Evolutionary conservation across 768 basidiomycete species (phyloP).

Genomic region (Panaeolus cyanescens): DNA sequence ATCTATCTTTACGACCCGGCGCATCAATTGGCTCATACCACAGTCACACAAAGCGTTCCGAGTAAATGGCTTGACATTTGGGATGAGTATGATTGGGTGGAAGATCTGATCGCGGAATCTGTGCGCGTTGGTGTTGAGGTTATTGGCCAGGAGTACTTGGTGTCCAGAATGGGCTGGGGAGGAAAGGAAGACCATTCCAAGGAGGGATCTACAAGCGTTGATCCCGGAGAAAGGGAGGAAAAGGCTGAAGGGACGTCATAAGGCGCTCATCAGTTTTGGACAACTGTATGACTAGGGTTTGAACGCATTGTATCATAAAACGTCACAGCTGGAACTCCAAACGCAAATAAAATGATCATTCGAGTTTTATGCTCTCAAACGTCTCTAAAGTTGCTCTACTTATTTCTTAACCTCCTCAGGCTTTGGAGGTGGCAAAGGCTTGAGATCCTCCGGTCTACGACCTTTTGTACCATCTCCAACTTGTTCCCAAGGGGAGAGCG

Average conservation of each 20-base stretch:
- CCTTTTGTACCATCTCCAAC: conserved; percentile 64
- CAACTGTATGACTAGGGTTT: too few relatives aligned
- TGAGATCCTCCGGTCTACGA: conserved; percentile 68
- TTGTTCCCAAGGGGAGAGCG: conserved; percentile 94
- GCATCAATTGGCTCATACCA: conserved; percentile 76
- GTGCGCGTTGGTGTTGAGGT: conserved; percentile 86
- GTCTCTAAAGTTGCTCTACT: conserved; percentile 23
- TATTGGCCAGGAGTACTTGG: conserved; percentile 90
- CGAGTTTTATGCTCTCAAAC: conserved; percentile 4
- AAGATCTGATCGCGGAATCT: conserved; percentile 89
- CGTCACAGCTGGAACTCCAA: conserved; percentile 3
- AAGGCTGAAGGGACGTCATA: conserved; percentile 27
- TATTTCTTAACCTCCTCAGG: conserved; percentile 84
- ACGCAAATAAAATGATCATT: conserved; percentile 8
- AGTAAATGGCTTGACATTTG: conserved; percentile 86
- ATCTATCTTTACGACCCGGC: conserved; percentile 75
- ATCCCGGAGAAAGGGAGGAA: conserved; percentile 25
- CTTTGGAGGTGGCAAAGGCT: conserved; percentile 74
- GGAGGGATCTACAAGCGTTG: conserved; percentile 17
- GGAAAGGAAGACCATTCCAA: conserved; percentile 30
- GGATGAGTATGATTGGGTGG: conserved; percentile 95
- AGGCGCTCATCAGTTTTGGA: background rate
- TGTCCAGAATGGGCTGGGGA: conserved; percentile 83
- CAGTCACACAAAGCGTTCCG: conserved; percentile 83
- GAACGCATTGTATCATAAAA: conserved; percentile 8